Percentiles rank a stretch among this genome's conserved stretches.
Conservation (phyloP, 2,329 filamentous ascomycete species). For the Beauveria rudraprayagi region DNA sequence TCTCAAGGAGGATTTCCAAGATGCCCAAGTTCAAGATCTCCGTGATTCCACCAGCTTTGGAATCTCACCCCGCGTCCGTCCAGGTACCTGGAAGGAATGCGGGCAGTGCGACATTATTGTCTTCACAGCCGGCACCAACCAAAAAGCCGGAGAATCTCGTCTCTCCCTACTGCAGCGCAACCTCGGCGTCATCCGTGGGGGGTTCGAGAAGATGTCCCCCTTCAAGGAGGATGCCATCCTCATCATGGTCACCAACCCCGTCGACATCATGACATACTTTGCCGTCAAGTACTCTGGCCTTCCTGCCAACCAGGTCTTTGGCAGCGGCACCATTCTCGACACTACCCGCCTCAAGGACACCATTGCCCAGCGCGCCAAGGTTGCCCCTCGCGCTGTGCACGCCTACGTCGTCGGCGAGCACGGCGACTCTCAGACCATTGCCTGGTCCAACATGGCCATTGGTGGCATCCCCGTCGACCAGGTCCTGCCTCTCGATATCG, state of each 20-base stretch:
- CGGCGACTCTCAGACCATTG: constrained; percentile 17
- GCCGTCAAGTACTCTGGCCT: constrained; percentile 39
- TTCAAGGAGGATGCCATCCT: constrained; percentile 39
- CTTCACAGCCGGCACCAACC: constrained; percentile 46
- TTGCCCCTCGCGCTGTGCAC: constrained; percentile 14
- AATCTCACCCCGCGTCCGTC: constrained; percentile 33
- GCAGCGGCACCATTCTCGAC: constrained; percentile 46
- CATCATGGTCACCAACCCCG: constrained; percentile 45
- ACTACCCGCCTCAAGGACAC: constrained; percentile 39
- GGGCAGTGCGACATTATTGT: constrained; percentile 46
- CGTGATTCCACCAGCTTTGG: constrained; percentile 39
- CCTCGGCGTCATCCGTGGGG: constrained; percentile 37
- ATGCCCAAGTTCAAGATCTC: constrained; percentile 45
- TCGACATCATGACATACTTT: constrained; percentile 45
- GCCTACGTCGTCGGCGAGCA: constrained; percentile 18
- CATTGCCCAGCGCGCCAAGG: constrained; percentile 23
- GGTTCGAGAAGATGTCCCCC: constrained; percentile 39
- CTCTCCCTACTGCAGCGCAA: constrained; percentile 27
- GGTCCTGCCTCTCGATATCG: constrained; percentile 25
- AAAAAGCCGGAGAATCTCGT: constrained; percentile 16
- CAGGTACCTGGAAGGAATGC: constrained; percentile 38
- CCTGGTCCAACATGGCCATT: constrained; percentile 19
- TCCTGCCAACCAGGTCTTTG: constrained; percentile 40
- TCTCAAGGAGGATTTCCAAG: constrained; percentile 34
- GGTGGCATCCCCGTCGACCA: constrained; percentile 14